These are phyloP conservation scores for Physaria fendleri DNA, from an alignment of 345 rosid genomes.

Conservation along the genomic window DNA sequence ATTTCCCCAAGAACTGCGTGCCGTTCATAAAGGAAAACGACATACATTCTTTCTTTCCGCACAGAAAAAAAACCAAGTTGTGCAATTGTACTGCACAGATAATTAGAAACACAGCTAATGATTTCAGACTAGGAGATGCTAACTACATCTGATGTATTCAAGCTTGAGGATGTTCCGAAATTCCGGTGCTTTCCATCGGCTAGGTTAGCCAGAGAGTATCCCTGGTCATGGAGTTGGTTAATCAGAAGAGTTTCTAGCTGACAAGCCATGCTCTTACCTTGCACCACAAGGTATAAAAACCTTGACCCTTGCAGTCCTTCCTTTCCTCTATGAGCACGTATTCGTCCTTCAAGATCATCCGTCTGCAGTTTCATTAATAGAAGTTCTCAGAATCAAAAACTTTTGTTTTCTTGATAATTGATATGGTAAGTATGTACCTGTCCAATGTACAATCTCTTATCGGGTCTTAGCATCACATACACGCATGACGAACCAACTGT, in stretches of 20 bases:
- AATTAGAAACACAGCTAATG: neutral
- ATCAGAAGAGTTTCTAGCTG: slow-evolving; percentile 89
- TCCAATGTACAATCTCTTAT: slow-evolving; percentile 75
- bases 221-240: slow-evolving; percentile 65
- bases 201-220: slow-evolving; percentile 56
- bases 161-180: slow-evolving; percentile 51
- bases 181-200: slow-evolving; percentile 95
- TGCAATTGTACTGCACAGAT: neutral
- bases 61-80: neutral
- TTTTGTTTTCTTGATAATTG: neutral
- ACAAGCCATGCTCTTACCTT: slow-evolving; percentile 92
- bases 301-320: slow-evolving; percentile 65
- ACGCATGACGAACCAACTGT: slow-evolving; percentile 77
- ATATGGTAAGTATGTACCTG: slow-evolving; percentile 38
- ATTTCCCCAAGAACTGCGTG: neutral
- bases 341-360: slow-evolving; percentile 87
- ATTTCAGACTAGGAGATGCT: slow-evolving; percentile 26
- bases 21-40: slow-evolving; percentile 15
- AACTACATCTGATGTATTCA: slow-evolving; percentile 29
- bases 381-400: slow-evolving; percentile 1
- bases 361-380: slow-evolving; percentile 43
- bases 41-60: slow-evolving; percentile 11
- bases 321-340: slow-evolving; percentile 59
- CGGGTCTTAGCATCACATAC: slow-evolving; percentile 78
- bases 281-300: slow-evolving; percentile 66